Evolutionary conservation across 1,284 basidiomycete species (phyloP).

Genomic region (Wallemia hederae): DNA sequence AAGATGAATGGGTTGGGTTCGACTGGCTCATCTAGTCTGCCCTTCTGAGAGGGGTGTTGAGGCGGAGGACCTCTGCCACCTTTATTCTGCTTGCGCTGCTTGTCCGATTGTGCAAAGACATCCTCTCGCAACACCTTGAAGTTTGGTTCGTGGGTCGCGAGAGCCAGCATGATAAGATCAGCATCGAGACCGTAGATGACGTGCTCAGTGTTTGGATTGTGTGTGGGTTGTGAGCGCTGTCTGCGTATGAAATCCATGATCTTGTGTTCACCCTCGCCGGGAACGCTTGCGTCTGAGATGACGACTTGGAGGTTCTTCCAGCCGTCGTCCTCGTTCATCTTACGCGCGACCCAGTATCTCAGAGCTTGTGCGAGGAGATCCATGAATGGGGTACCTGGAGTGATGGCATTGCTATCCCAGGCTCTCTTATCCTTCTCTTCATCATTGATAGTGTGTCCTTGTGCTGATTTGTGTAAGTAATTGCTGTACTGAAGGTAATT

Average conservation of each 20-base stretch:
- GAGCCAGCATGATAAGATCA: slow-evolving; percentile 92
- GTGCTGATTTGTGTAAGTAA: slow-evolving; percentile 24
- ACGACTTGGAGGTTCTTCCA: slow-evolving; percentile 91
- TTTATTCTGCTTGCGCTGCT: slow-evolving; percentile 30
- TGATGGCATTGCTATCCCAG: slow-evolving; percentile 98
- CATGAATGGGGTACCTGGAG: slow-evolving; percentile 96
- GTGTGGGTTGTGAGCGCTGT: slow-evolving; percentile 53
- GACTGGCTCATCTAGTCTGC: slow-evolving; percentile 29
- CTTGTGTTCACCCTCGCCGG: slow-evolving; percentile 98
- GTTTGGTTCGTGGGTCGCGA: slow-evolving; percentile 92
- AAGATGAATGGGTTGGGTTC: slow-evolving; percentile 97
- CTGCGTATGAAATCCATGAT: slow-evolving; percentile 96
- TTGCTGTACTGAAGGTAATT: too few relatives aligned
- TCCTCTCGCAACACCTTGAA: slow-evolving; percentile 95
- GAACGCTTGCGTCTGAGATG: slow-evolving; percentile 87
- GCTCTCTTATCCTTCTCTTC: slow-evolving; percentile 55
- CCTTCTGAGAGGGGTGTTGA: slow-evolving; percentile 27
- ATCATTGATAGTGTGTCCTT: slow-evolving; percentile 67
- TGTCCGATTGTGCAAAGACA: slow-evolving; percentile 47
- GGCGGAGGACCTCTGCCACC: slow-evolving; percentile 33
- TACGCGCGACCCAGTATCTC: slow-evolving; percentile 86
- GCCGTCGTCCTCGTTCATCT: slow-evolving; percentile 78
- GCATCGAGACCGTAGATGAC: slow-evolving; percentile 98
- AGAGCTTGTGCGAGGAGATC: slow-evolving; percentile 58
- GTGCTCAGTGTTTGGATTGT: slow-evolving; percentile 84